A percentile compares a stretch with the other conserved stretches of the same genome.
Evolutionary conservation across 2,329 filamentous ascomycete species (phyloP).

Genomic region (Cordyceps cateniannulata): DNA sequence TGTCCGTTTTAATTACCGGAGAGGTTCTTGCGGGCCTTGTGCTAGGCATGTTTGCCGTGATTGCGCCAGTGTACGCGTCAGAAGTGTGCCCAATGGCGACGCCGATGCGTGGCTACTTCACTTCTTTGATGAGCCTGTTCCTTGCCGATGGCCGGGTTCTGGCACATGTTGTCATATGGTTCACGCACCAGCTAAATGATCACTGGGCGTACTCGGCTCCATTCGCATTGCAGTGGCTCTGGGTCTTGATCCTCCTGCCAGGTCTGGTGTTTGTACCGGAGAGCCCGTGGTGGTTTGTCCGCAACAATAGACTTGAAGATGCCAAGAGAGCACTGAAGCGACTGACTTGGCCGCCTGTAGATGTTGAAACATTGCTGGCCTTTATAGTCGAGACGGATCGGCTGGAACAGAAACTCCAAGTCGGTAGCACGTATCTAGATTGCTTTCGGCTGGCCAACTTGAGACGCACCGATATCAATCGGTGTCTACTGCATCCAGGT

Average conservation of each 20-base stretch:
- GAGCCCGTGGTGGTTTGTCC: slow-evolving; percentile 32
- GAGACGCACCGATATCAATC: slow-evolving; percentile 37
- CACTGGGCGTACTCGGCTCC: slow-evolving; percentile 31
- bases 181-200: slow-evolving; percentile 14
- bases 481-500: slow-evolving; percentile 60
- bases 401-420: slow-evolving; percentile 33
- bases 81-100: slow-evolving; percentile 36
- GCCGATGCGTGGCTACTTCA: slow-evolving; percentile 34
- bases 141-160: slow-evolving; percentile 19
- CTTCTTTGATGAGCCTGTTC: slow-evolving; percentile 37
- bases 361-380: slow-evolving; percentile 17
- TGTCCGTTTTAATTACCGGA: slow-evolving; percentile 36
- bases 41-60: slow-evolving; percentile 37
- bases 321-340: slow-evolving; percentile 14
- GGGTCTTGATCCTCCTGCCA: slow-evolving; percentile 23
- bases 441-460: slow-evolving; percentile 41
- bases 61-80: slow-evolving; percentile 36
- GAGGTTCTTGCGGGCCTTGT: slow-evolving; percentile 39
- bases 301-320: slow-evolving; percentile 23
- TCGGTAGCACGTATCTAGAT: slow-evolving; percentile 37
- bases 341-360: slow-evolving; percentile 2
- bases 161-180: slow-evolving; percentile 16
- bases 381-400: slow-evolving; percentile 29
- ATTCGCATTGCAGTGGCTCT: slow-evolving; percentile 29
- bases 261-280: slow-evolving; percentile 23